Evolutionary conservation across 495 filamentous ascomycete species (phyloP), one percentile per base, ranked within the genome.

Genomic region (Delitschia confertaspora): DNA sequence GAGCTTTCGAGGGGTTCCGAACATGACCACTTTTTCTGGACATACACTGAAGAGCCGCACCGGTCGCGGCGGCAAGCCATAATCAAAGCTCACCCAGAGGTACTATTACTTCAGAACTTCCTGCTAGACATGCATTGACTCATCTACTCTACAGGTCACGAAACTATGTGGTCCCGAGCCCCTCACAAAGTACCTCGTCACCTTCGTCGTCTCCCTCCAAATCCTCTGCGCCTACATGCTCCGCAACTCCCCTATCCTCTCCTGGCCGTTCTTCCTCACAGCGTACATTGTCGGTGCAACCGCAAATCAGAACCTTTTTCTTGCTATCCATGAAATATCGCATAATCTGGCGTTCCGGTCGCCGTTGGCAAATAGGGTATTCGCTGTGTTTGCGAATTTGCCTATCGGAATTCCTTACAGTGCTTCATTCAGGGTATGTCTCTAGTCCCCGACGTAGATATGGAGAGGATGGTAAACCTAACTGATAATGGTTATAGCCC

Each of bases 311-410:
- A 99, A 99, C 65, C 75, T 95, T 21, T 99, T 99, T 71, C 78
- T 99, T 7, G 88, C 93, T 34, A 99, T 99, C 58, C 93, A 99
- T 65, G 93, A 99, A 66, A 96, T 99, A 62, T 91, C 85, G 16
- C 93, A 99, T 67, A 99, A 96, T 53, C 74, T 99, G 27, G 93
- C 91, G 11, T 96, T 95, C 75, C 73, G 76, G 29, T 88, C 80
- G 6, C 76, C 88, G n/a, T 56, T 80, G 27, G 80, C 76, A 30
- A 99, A 99, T 62, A 69, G 93, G 4, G 55, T 93, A 21, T 69
- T 95, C 49, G 91, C 93, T 30, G 80, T 96, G 41, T 75, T 95
- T 58, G 89, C 93, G 39, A 99, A 99, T 64, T 67, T 96, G 16
- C 91, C 93, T 29, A 96, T 99, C 65, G 93, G 83, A 23, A 65